These are phyloP conservation scores for Phylloporus scabripes DNA, from an alignment of 768 basidiomycete genomes.

Conservation along the genomic window DNA sequence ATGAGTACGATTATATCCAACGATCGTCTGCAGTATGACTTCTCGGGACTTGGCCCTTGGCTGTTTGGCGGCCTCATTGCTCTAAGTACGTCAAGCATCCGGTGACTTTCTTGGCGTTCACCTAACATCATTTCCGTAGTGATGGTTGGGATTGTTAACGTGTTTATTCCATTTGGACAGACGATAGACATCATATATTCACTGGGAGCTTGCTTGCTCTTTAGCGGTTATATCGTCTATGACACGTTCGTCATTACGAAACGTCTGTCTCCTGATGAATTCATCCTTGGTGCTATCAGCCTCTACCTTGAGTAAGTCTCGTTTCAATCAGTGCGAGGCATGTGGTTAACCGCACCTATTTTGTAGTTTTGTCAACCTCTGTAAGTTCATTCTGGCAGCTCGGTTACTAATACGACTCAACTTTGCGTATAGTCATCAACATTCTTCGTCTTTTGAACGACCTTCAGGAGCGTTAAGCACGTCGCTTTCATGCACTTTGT, in stretches of 20 bases:
- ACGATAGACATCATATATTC: constrained; percentile 82
- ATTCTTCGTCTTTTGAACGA: constrained; percentile 78
- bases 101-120: background rate
- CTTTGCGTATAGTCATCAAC: constrained; percentile 54
- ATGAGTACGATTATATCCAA: background rate
- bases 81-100: constrained; percentile 43
- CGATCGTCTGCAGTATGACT: constrained; percentile 66
- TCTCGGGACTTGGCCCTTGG: constrained; percentile 88
- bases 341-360: constrained; percentile 15
- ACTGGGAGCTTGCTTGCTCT: constrained; percentile 71
- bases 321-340: background rate
- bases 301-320: constrained; percentile 86
- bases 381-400: constrained; percentile 39
- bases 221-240: constrained; percentile 87
- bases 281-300: constrained; percentile 82
- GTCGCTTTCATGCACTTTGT: background rate
- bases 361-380: constrained; percentile 78
- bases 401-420: constrained; percentile 1
- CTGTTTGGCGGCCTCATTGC: constrained; percentile 82
- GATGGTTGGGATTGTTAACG: constrained; percentile 74
- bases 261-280: constrained; percentile 88
- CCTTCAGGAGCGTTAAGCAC: constrained; percentile 37
- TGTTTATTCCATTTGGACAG: constrained; percentile 82
- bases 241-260: constrained; percentile 90
- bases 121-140: constrained; percentile 35